Evolutionary conservation across 2,329 filamentous ascomycete genomes (phyloP).

Genomic region (Bretziella fagacearum): DNA sequence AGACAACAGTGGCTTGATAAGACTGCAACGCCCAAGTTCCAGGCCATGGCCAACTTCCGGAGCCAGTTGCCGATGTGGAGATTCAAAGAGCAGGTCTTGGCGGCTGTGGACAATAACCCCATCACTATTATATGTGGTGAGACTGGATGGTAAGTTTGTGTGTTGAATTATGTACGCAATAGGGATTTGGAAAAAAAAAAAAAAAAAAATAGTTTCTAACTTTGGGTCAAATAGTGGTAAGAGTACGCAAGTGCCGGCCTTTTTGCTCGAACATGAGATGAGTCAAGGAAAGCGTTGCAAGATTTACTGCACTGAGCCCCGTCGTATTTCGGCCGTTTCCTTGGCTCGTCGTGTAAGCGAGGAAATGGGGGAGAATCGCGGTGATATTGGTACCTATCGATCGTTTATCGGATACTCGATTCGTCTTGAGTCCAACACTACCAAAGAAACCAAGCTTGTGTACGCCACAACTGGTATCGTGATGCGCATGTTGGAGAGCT

Average conservation of each 20-base stretch:
- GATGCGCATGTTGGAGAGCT: slow-evolving; percentile 91
- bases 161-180: neutral
- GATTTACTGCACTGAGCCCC: slow-evolving; percentile 87
- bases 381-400: slow-evolving; percentile 62
- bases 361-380: slow-evolving; percentile 72
- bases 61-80: slow-evolving; percentile 79
- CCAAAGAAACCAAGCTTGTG: slow-evolving; percentile 64
- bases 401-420: slow-evolving; percentile 93
- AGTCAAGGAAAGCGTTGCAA: slow-evolving; percentile 67
- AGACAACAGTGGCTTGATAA: slow-evolving; percentile 45
- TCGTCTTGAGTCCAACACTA: slow-evolving; percentile 73
- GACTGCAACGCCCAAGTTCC: slow-evolving; percentile 42
- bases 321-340: slow-evolving; percentile 90
- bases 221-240: slow-evolving; percentile 59
- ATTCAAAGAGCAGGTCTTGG: slow-evolving; percentile 62
- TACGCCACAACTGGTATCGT: slow-evolving; percentile 88
- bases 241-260: slow-evolving; percentile 92
- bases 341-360: slow-evolving; percentile 84
- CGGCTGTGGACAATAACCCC: slow-evolving; percentile 60
- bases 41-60: slow-evolving; percentile 62
- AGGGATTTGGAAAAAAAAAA: neutral
- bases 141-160: slow-evolving; percentile 53
- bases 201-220: neutral
- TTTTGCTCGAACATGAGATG: slow-evolving; percentile 78
- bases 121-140: slow-evolving; percentile 91